Evolutionary conservation across 225 moss, liverwort and hornwort species (phyloP).

Genomic region (Takakia lepidozioides): DNA sequence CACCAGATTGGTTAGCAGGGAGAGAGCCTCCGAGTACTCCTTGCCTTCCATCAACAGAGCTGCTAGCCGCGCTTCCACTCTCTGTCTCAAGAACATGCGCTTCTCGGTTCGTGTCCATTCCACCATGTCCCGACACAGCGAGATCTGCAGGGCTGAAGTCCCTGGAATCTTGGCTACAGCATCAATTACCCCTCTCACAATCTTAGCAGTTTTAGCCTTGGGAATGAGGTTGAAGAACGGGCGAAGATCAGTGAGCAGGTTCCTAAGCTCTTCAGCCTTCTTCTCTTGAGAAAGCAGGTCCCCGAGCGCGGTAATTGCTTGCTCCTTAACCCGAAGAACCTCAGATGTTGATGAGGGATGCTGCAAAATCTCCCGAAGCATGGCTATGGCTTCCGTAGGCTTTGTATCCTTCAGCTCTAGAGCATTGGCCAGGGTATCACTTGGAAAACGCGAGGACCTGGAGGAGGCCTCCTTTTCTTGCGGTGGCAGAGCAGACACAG

Average conservation of each 20-base stretch:
- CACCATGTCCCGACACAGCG: conserved; percentile 45
- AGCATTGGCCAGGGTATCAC: conserved; percentile 21
- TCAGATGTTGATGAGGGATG: conserved; percentile 33
- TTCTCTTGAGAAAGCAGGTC: conserved; percentile 32
- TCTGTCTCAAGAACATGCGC: conserved; percentile 41
- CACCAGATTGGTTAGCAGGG: conserved; percentile 39
- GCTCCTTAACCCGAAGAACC: conserved; percentile 35
- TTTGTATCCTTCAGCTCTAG: conserved; percentile 28
- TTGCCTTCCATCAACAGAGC: conserved; percentile 43
- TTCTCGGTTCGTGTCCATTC: conserved; percentile 43
- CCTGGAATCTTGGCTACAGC: conserved; percentile 44
- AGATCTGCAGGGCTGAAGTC: conserved; percentile 39
- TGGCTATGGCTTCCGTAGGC: conserved; percentile 26
- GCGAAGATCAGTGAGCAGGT: conserved; percentile 32
- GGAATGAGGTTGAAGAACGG: conserved; percentile 36
- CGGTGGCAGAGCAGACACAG: no score
- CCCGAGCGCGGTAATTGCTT: conserved; percentile 29
- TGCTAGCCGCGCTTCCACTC: conserved; percentile 42
- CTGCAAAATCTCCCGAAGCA: conserved; percentile 28
- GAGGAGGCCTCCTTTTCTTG: no score
- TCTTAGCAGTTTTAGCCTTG: conserved; percentile 49
- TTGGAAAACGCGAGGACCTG: no score
- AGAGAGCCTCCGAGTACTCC: conserved; percentile 39
- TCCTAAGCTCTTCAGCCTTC: conserved; percentile 38
- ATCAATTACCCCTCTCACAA: conserved; percentile 44